Conservation (phyloP, 148 eudicot genomes). For the Heliosperma pusillum region DNA sequence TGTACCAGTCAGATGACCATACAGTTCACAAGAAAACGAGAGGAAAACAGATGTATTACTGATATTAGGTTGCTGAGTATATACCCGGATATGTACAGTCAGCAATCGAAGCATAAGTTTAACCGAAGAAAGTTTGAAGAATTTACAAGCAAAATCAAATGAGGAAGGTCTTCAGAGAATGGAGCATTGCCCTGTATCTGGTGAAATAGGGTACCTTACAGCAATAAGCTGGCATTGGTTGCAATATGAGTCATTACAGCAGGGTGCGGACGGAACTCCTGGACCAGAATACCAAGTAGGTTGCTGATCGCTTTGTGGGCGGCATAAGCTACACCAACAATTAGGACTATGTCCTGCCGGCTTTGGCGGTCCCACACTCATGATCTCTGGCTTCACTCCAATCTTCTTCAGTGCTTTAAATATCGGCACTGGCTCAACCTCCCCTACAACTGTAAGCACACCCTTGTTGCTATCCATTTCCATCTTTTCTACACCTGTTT, state of each 20-base stretch:
- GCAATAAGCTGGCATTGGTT: slow-evolving; percentile 23
- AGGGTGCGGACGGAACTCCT: not conserved
- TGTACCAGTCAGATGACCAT: no score
- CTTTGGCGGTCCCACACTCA: slow-evolving; percentile 30
- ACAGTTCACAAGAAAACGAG: not conserved
- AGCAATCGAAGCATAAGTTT: no score
- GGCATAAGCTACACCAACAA: slow-evolving; percentile 24
- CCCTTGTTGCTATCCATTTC: slow-evolving; percentile 28
- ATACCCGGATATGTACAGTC: not conserved
- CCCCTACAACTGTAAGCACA: slow-evolving; percentile 35
- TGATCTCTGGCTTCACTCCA: slow-evolving; percentile 29
- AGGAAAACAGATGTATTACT: not conserved
- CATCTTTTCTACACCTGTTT: slow-evolving; percentile 27
- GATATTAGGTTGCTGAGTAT: not conserved
- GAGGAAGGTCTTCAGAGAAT: not conserved
- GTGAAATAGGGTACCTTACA: slow-evolving; percentile 6
- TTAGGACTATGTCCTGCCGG: slow-evolving; percentile 18
- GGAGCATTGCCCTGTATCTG: slow-evolving; percentile 16
- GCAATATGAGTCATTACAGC: slow-evolving; percentile 21
- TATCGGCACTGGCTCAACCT: slow-evolving; percentile 36
- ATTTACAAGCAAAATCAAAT: not conserved
- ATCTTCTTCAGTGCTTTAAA: slow-evolving; percentile 38
- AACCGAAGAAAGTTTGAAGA: not conserved
- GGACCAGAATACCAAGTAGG: not conserved
- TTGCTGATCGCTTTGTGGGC: slow-evolving; percentile 16